Percentiles rank a stretch among this genome's conserved stretches.
These are phyloP conservation scores for Infundibulicybe gibba DNA, from an alignment of 768 basidiomycete species.

Conservation along the genomic window DNA sequence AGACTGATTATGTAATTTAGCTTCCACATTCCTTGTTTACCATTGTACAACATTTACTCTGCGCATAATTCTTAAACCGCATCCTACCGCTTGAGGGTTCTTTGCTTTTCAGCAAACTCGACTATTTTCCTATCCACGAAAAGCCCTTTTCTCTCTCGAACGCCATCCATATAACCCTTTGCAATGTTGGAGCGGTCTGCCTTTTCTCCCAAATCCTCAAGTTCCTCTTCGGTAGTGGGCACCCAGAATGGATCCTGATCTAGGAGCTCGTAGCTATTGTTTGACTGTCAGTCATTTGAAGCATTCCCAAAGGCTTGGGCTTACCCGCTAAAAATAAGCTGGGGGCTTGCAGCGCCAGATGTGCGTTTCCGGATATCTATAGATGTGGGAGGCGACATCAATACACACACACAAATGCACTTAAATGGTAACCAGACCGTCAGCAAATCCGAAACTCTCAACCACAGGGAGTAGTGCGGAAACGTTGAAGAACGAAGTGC, in stretches of 20 bases:
- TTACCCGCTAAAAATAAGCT: conserved; percentile 93
- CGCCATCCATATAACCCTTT: conserved; percentile 86
- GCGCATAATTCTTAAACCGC: background rate
- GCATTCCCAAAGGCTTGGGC: conserved; percentile 28
- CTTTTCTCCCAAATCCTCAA: conserved; percentile 96
- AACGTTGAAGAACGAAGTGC: conserved; percentile 91
- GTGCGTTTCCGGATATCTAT: conserved; percentile 94
- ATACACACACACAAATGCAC: conserved; percentile 4
- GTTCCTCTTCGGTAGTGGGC: conserved; percentile 92
- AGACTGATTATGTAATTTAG: too few relatives aligned
- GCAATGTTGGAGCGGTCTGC: conserved; percentile 93
- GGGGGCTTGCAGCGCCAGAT: conserved; percentile 95
- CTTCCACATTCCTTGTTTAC: too few relatives aligned
- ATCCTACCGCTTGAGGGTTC: conserved; percentile 67
- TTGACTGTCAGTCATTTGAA: conserved; percentile 10
- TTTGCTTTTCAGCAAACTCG: conserved; percentile 95
- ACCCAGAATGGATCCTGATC: conserved; percentile 98
- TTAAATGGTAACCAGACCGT: conserved; percentile 53
- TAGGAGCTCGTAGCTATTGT: conserved; percentile 79
- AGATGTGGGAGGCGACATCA: background rate
- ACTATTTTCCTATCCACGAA: conserved; percentile 95
- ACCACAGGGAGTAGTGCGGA: conserved; percentile 90
- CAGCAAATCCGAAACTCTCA: conserved; percentile 96
- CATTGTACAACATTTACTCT: too few relatives aligned
- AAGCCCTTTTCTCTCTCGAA: conserved; percentile 91